Evolutionary conservation across 1,284 basidiomycete genomes (phyloP).

Genomic region (Somion occarium): DNA sequence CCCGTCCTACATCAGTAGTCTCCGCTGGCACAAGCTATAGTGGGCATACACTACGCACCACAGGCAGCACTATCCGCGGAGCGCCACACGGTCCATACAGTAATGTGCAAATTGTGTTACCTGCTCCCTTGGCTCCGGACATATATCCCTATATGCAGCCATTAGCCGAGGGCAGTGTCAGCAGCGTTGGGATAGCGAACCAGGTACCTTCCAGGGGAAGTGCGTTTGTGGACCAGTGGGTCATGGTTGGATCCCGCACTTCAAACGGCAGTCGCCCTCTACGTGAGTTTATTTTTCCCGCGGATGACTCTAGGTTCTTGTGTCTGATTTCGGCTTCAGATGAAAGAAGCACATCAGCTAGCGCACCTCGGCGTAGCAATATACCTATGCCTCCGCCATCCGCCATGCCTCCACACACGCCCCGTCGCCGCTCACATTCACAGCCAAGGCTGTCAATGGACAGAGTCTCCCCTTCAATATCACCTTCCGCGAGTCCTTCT

Average conservation of each 20-base stretch:
- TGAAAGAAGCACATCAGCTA: background rate
- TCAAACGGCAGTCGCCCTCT: too few species aligned
- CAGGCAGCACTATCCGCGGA: conserved; percentile 12
- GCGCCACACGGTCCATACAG: conserved; percentile 35
- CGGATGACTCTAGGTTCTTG: too few species aligned
- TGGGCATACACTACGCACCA: conserved; percentile 22
- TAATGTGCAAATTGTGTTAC: conserved; percentile 58
- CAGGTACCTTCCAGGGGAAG: conserved; percentile 16
- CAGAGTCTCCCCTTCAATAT: conserved; percentile 10
- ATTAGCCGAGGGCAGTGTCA: background rate
- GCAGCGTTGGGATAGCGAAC: background rate
- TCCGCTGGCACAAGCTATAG: conserved; percentile 34
- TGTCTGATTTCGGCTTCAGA: too few species aligned
- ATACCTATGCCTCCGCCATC: conserved; percentile 4
- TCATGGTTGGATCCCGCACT: conserved; percentile 17
- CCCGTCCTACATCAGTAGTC: conserved; percentile 31
- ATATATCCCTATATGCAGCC: conserved; percentile 22
- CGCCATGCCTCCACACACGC: background rate
- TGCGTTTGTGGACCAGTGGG: conserved; percentile 26
- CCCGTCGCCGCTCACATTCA: background rate
- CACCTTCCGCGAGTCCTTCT: background rate
- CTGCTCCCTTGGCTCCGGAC: conserved; percentile 44
- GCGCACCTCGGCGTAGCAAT: background rate
- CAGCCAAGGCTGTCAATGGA: conserved; percentile 1
- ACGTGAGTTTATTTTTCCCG: too few species aligned